Evolutionary conservation across 1,284 basidiomycete species (phyloP).

Genomic region (Termitomyces sp.): DNA sequence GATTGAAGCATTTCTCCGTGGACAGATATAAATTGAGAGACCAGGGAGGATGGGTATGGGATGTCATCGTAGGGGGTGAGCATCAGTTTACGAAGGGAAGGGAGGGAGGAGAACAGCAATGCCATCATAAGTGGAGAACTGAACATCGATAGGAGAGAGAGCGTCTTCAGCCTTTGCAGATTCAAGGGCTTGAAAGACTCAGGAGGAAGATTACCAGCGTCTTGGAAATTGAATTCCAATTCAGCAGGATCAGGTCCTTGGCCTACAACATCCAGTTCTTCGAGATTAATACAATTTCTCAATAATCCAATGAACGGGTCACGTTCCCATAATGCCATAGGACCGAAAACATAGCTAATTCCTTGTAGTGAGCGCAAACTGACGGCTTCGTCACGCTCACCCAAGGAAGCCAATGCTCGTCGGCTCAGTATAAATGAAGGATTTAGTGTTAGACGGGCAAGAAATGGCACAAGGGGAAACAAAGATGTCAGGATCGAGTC

Average conservation of each 20-base stretch:
- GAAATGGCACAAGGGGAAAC: slow-evolving; percentile 68
- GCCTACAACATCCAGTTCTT: slow-evolving; percentile 62
- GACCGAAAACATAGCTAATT: slow-evolving; percentile 45
- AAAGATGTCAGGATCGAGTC: slow-evolving; percentile 59
- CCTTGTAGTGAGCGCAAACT: slow-evolving; percentile 60
- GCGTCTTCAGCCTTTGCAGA: slow-evolving; percentile 56
- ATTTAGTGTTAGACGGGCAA: slow-evolving; percentile 56
- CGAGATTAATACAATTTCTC: slow-evolving; percentile 51
- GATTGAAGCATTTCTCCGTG: slow-evolving; percentile 63
- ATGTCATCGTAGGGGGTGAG: slow-evolving; percentile 70
- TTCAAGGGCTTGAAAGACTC: slow-evolving; percentile 37
- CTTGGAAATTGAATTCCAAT: slow-evolving; percentile 31
- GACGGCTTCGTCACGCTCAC: slow-evolving; percentile 44
- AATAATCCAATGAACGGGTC: slow-evolving; percentile 56
- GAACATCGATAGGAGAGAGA: slow-evolving; percentile 65
- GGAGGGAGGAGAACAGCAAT: slow-evolving; percentile 59
- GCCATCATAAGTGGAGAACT: slow-evolving; percentile 59
- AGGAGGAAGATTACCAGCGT: slow-evolving; percentile 23
- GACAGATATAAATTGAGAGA: slow-evolving; percentile 53
- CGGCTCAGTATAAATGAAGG: slow-evolving; percentile 58
- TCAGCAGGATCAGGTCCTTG: slow-evolving; percentile 50
- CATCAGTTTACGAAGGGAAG: slow-evolving; percentile 61
- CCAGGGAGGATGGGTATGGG: slow-evolving; percentile 50
- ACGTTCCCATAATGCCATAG: slow-evolving; percentile 27
- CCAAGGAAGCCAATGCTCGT: slow-evolving; percentile 50